Evolutionary conservation across 495 filamentous ascomycete genomes (phyloP).

Genomic region (Usnea hakonensis): DNA sequence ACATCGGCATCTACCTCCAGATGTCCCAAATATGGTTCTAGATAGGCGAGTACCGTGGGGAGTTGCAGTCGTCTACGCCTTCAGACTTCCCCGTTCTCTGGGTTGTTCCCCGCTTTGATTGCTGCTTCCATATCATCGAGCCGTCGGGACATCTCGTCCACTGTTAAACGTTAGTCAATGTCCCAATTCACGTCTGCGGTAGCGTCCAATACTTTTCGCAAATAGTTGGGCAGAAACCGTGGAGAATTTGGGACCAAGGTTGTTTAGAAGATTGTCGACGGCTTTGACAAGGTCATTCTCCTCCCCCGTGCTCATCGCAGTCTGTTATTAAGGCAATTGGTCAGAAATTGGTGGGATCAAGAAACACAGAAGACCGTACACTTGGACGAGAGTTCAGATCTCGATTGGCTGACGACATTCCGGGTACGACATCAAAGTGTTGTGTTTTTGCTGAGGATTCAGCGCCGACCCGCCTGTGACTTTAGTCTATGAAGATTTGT

Average conservation of each 20-base stretch:
- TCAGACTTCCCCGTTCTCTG: constrained; percentile 4
- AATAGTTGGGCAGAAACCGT: constrained; percentile 77
- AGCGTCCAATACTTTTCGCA: constrained; percentile 60
- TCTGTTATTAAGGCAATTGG: background rate
- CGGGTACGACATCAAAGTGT: too few relatives aligned
- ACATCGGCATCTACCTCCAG: background rate
- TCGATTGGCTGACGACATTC: background rate
- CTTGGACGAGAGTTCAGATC: background rate
- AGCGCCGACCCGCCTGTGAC: too few relatives aligned
- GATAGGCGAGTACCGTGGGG: background rate
- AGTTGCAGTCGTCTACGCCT: background rate
- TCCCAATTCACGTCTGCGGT: background rate
- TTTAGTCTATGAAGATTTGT: too few relatives aligned
- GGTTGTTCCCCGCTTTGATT: constrained; percentile 47
- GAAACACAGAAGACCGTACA: background rate
- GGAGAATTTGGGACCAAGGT: constrained; percentile 75
- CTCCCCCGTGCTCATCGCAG: constrained; percentile 1
- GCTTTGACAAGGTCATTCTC: constrained; percentile 63
- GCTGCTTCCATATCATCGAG: constrained; percentile 81
- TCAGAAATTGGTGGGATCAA: background rate
- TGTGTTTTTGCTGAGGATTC: too few relatives aligned
- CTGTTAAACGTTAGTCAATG: constrained; percentile 36
- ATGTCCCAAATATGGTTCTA: background rate
- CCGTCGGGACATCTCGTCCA: constrained; percentile 92
- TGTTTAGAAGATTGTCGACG: constrained; percentile 78